Base-by-base conservation (phyloP, 73 alveolate species). In the Paramecium primaurelia region DNA sequence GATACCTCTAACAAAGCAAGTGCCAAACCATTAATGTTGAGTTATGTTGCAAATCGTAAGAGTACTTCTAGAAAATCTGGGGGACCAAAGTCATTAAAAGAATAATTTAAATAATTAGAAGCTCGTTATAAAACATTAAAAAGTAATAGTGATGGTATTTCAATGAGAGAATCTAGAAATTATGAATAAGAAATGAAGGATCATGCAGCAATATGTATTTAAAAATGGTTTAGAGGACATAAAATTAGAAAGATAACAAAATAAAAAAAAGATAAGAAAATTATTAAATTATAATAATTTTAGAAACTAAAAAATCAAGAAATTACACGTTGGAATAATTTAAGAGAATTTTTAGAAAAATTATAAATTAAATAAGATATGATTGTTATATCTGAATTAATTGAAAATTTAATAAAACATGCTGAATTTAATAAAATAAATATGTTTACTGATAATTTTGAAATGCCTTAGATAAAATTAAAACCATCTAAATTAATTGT, bases 141-240 rank as follows among this genome's bases (percentile, higher is more conserved):
- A 44, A 49, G 25, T 25, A 44, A 47, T 32, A 80, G 58, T 45
- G 51, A 18, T 45, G 22, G 34, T 18, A 47, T 42, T 9, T 80
- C 71, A 18, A 20, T 49, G 25, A n/a, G 91, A 49, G 91, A 80
- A 47, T 80, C 75, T 12, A 40, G 77, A 47, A 42, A 80, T 80
- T 80, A 44, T 80, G 91, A 80, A 80, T 12, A 8, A 12, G 91
- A 80, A 49, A 44, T 80, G 91, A 80, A 49, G 30, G 71, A 25
- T 26, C 16, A 80, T 22, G 71, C 75, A 20, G 91, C 75, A 8
- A 42, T 10, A 0, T 32, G 47, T 26, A 80, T 80, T 36, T 80
- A 80, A 26, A 80, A 12, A 44, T 49, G 58, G 47, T 18, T 22
- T 42, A 80, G 49, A 16, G 51, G 58, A 44, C 12, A 42, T 3